A percentile compares a stretch with the other conserved stretches of the same genome.
phyloP scores from a whole-genome alignment of 305 asterid species.

The Striga hermonthica region DNA sequence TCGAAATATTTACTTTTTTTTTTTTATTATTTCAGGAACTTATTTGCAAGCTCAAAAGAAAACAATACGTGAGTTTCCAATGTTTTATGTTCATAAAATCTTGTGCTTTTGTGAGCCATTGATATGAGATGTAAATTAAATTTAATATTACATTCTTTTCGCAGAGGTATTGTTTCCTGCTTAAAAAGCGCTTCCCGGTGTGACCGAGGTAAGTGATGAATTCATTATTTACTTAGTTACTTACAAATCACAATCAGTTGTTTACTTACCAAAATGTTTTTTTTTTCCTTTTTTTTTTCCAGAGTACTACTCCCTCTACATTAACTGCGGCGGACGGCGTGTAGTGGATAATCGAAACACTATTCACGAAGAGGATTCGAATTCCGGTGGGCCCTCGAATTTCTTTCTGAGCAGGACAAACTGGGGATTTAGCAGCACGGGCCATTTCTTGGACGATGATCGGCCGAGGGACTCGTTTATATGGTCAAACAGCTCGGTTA shows the following conservation, averaged over 20 bases:
- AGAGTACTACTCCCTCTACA: slow-evolving; percentile 35
- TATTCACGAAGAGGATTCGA: slow-evolving; percentile 32
- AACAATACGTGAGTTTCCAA: slow-evolving; percentile 46
- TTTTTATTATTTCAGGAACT: slow-evolving; percentile 39
- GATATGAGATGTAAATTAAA: no score
- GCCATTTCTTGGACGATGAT: slow-evolving; percentile 43
- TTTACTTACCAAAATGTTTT: slow-evolving; percentile 2
- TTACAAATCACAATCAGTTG: not conserved
- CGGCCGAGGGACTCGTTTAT: slow-evolving; percentile 36
- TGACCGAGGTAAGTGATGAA: slow-evolving; percentile 41
- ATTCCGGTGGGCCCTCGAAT: slow-evolving; percentile 36
- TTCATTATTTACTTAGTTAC: not conserved
- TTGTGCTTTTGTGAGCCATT: no score
- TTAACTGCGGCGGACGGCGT: slow-evolving; percentile 48
- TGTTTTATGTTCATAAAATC: not conserved
- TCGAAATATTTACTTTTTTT: slow-evolving; percentile 1
- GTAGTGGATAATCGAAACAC: slow-evolving; percentile 28
- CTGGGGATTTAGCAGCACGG: slow-evolving; percentile 53
- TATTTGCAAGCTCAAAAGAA: slow-evolving; percentile 52
- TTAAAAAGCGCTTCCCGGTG: slow-evolving; percentile 34
- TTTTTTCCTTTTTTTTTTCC: slow-evolving; percentile 12
- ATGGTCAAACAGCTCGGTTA: slow-evolving; percentile 33
- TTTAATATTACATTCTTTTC: slow-evolving; percentile 27
- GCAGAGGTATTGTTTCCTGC: slow-evolving; percentile 55
- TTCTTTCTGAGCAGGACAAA: slow-evolving; percentile 28